Percentiles rank a stretch among this genome's conserved stretches.
Evolutionary conservation across 2,329 filamentous ascomycete genomes (phyloP).

Genomic region (Didymella pinodella): DNA sequence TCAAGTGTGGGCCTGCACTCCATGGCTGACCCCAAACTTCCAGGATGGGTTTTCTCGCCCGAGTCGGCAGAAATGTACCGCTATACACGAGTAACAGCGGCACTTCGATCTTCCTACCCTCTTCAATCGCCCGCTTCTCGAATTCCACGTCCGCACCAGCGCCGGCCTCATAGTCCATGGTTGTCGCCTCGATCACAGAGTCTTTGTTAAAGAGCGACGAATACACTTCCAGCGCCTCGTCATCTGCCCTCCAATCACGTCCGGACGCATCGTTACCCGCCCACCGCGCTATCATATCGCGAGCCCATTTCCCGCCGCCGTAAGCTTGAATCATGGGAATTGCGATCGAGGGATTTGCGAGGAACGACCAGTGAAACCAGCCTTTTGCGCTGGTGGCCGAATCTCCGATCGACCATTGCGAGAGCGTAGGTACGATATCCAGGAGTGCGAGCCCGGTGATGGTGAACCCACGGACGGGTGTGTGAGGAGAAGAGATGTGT

Average conservation of each 20-base stretch:
- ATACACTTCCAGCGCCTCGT: slow-evolving; percentile 54
- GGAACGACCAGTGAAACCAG: slow-evolving; percentile 68
- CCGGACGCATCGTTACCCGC: slow-evolving; percentile 30
- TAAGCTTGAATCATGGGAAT: slow-evolving; percentile 58
- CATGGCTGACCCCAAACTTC: slow-evolving; percentile 59
- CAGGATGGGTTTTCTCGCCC: slow-evolving; percentile 56
- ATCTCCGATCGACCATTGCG: slow-evolving; percentile 58
- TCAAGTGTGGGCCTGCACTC: slow-evolving; percentile 55
- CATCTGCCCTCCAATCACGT: slow-evolving; percentile 21
- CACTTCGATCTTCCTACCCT: slow-evolving; percentile 55
- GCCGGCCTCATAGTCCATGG: slow-evolving; percentile 64
- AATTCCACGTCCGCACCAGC: slow-evolving; percentile 62
- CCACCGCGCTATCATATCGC: slow-evolving; percentile 49
- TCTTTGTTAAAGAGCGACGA: slow-evolving; percentile 52
- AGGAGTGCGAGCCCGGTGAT: slow-evolving; percentile 42
- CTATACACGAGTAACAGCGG: slow-evolving; percentile 63
- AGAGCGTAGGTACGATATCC: slow-evolving; percentile 59
- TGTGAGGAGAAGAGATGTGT: slow-evolving; percentile 54
- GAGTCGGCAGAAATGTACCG: slow-evolving; percentile 56
- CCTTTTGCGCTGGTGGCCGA: slow-evolving; percentile 53
- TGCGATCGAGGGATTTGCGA: slow-evolving; percentile 62
- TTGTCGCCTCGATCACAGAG: slow-evolving; percentile 58
- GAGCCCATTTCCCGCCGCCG: slow-evolving; percentile 53
- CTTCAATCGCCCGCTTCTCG: slow-evolving; percentile 55
- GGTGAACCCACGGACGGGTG: slow-evolving; percentile 44